Conservation (phyloP, 2,329 filamentous ascomycete species). For the Didymella keratinophila region DNA sequence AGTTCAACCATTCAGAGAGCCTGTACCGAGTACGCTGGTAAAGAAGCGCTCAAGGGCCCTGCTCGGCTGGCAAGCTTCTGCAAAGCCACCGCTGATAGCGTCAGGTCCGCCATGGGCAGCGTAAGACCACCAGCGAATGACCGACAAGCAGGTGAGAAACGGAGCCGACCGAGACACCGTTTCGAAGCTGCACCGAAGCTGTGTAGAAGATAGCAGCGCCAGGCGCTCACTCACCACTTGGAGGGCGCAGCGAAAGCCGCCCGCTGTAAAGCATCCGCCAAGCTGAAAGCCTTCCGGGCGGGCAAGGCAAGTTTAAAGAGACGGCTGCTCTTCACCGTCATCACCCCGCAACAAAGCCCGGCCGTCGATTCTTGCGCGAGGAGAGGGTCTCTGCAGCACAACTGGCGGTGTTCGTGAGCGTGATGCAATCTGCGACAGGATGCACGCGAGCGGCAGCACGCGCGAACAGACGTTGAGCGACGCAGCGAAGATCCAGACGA, state of each 20-base stretch:
- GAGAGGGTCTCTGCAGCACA: conserved; percentile 11
- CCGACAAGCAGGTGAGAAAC: conserved; percentile 24
- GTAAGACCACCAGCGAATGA: conserved; percentile 33
- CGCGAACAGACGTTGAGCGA: conserved; percentile 21
- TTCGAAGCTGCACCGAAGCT: conserved; percentile 48
- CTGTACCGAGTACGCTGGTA: conserved; percentile 26
- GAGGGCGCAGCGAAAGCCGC: conserved; percentile 31
- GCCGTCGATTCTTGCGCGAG: conserved; percentile 26
- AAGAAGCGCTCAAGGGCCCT: conserved; percentile 32
- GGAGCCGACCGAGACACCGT: conserved; percentile 49
- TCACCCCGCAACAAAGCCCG: conserved; percentile 27
- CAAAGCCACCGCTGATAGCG: conserved; percentile 42
- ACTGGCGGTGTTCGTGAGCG: conserved; percentile 5
- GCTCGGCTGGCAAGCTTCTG: conserved; percentile 36
- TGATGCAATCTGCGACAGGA: conserved; percentile 29
- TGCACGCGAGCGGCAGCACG: conserved; percentile 34
- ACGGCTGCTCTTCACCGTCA: conserved; percentile 20
- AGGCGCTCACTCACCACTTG: conserved; percentile 34
- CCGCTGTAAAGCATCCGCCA: conserved; percentile 38
- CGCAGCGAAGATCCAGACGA: conserved; percentile 25
- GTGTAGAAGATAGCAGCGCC: conserved; percentile 45
- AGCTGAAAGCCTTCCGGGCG: conserved; percentile 20
- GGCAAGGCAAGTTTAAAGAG: conserved; percentile 21
- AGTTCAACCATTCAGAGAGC: conserved; percentile 40
- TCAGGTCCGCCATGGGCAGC: conserved; percentile 29